phyloP scores from a whole-genome alignment of 1,284 basidiomycete species.

The Anthracocystis panici-leucophaei region DNA sequence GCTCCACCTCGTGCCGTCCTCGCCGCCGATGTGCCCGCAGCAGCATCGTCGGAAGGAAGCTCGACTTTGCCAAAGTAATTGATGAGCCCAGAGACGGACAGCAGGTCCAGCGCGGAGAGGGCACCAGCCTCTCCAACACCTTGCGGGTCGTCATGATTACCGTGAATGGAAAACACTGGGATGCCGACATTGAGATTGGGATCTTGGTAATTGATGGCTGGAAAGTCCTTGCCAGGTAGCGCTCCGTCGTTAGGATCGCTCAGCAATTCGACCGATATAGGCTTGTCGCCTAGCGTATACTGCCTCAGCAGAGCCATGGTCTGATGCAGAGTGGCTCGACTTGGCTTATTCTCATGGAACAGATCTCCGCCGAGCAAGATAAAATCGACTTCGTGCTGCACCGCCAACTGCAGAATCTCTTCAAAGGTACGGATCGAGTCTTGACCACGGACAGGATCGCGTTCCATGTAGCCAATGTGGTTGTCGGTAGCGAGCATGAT shows the following conservation, averaged over 20 bases:
- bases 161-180: constrained; percentile 98
- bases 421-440: constrained; percentile 95
- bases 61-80: constrained; percentile 95
- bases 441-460: constrained; percentile 91
- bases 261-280: constrained; percentile 87
- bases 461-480: constrained; percentile 88
- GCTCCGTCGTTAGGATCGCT: constrained; percentile 87
- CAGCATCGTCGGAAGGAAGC: constrained; percentile 67
- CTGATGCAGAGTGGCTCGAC: constrained; percentile 79
- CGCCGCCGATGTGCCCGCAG: constrained; percentile 23
- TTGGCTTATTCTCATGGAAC: constrained; percentile 97
- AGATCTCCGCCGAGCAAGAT: constrained; percentile 92
- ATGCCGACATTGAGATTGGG: constrained; percentile 93
- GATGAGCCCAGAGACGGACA: constrained; percentile 91
- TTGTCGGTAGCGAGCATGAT: constrained; percentile 67
- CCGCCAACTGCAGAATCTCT: constrained; percentile 90
- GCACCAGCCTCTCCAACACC: constrained; percentile 89
- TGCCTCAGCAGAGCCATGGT: constrained; percentile 89
- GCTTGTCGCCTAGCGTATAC: constrained; percentile 87
- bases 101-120: constrained; percentile 91
- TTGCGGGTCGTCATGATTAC: constrained; percentile 99
- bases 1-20: constrained; percentile 69
- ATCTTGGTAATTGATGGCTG: constrained; percentile 97
- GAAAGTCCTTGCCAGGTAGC: constrained; percentile 74
- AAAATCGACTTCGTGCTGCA: constrained; percentile 75